Base-by-base conservation (phyloP, 345 rosid species). In the Pugionium dolabratum region DNA sequence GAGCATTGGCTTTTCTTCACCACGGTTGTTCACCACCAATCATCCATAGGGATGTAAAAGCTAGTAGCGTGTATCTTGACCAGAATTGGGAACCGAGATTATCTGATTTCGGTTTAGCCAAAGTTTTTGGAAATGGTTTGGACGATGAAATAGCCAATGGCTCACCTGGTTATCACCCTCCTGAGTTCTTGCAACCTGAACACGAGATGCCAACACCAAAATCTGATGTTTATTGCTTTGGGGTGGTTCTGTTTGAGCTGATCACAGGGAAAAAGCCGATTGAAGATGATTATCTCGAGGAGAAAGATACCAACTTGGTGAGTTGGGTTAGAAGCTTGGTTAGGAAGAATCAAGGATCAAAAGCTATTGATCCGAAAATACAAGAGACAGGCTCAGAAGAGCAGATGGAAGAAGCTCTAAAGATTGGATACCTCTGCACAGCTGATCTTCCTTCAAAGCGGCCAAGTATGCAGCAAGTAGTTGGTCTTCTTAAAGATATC, bases 391-490 rank as follows among this genome's bases (percentile, higher is more conserved):
- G 89, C 42, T 79, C 79, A 4, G 87, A 81, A 42, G 70, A 72
- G 1, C 90, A 92, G 59, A 82, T 89, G 85, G 88, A 75, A 75
- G 98, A 89, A 74, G 87, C 88, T 60, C 85, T 92, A 49, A 92
- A 87, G 88, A 92, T 89, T 4, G 98, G 95, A 10, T 89, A 89
- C 58, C 87, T 92, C 9, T 92, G 98, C 81, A 92, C 96, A 0
- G 95, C 96, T 7, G 95, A 87, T 36, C 83, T 84, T 64, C 96
- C 96, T 1, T 79, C 77, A 7, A 92, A 92, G 78, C 85, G 96
- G 44, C 98, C 98, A 9, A 93, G 87, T 78, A 93, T 87, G 89
- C 97, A 93, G 54, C 98, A 93, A 76, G 82, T 93, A 47, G 97
- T 93, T 37, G 97, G 98, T 55, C 90, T 93, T 67, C 96, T 93